Evolutionary conservation across 2,329 filamentous ascomycete species (phyloP).

Genomic region (Microdochium bolleyi): DNA sequence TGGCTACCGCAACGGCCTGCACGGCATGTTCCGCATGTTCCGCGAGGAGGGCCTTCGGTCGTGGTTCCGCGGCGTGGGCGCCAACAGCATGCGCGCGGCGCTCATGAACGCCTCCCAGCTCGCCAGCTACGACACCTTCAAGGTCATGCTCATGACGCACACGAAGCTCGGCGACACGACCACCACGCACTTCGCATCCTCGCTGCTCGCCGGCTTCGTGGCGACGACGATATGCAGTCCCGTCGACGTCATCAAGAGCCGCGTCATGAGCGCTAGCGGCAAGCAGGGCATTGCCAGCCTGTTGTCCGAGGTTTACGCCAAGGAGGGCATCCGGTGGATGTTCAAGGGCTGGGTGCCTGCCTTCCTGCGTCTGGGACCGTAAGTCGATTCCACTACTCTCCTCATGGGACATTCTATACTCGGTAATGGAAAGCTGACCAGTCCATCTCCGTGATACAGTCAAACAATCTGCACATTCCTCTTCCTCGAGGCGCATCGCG

Average conservation of each 20-base stretch:
- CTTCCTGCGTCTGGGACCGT: constrained; percentile 58
- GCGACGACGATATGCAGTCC: constrained; percentile 81
- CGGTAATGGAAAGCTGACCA: background rate
- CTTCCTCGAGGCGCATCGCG: constrained; percentile 82
- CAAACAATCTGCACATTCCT: constrained; percentile 85
- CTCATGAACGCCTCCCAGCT: constrained; percentile 83
- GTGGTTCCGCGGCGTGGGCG: constrained; percentile 79
- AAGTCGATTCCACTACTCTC: constrained; percentile 21
- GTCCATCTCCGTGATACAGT: constrained; percentile 20
- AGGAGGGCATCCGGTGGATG: constrained; percentile 73
- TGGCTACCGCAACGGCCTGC: constrained; percentile 83
- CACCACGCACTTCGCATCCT: constrained; percentile 72
- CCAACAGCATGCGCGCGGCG: constrained; percentile 73
- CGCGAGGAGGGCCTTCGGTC: constrained; percentile 69
- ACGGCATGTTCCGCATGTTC: constrained; percentile 83
- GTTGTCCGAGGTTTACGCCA: constrained; percentile 57
- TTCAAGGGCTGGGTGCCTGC: constrained; percentile 87
- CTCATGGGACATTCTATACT: background rate
- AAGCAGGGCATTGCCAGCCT: constrained; percentile 48
- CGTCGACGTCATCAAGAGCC: constrained; percentile 83
- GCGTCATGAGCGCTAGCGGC: constrained; percentile 65
- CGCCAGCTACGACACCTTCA: constrained; percentile 79
- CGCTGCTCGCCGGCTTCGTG: constrained; percentile 70
- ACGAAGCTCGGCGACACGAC: constrained; percentile 63
- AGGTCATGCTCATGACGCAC: constrained; percentile 56